Base-by-base conservation (phyloP, 1,284 basidiomycete genomes). In the Marasmius tenuissimus region DNA sequence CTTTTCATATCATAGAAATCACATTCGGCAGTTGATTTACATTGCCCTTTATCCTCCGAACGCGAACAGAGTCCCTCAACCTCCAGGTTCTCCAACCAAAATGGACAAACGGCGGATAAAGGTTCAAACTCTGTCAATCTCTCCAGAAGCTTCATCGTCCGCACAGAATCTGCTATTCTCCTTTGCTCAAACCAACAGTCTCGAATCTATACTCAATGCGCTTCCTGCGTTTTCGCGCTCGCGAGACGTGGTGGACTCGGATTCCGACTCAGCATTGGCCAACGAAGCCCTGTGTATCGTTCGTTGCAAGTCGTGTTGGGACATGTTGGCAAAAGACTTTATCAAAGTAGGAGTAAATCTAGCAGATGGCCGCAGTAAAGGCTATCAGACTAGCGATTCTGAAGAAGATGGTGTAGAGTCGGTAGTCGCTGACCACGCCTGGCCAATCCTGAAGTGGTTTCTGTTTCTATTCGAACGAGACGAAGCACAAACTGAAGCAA, bases 11-110 rank as follows among this genome's bases (percentile, higher is more conserved):
- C 10, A n/a, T 22, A 85, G 88, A 49, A 75, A 80, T 33, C 89
- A 89, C 65, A 73, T 92, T 59, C 80, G 87, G 40, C 87, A 89
- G 64, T 75, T 90, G 10, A 72, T 92, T 22, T 91, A 86, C 70
- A 84, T 91, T 45, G 78, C 87, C 14, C 78, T 91, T 33, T 87
- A 87, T 67, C 82, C 87, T 11, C 76, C 81, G 42, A 66, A 73
- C 40, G 70, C 75, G 49, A 72, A 71, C 42, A 74, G 73, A 60
- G 57, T 64, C 62, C 50, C 74, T 58, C 73, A 77, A 39, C 67
- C 71, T 20, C 74, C 78, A 16, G 68, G 73, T 40, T 81, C 83
- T 16, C 83, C 81, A 9, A 77, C 76, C 67, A 85, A 83, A 66
- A 71, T 52, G 78, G 12, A 72, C 72, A 56, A 57, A 39, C 49